A percentile compares a stretch with the other conserved stretches of the same genome.
These are phyloP conservation scores for Ricinus communis DNA, from an alignment of 345 rosid genomes.

Conservation along the genomic window DNA sequence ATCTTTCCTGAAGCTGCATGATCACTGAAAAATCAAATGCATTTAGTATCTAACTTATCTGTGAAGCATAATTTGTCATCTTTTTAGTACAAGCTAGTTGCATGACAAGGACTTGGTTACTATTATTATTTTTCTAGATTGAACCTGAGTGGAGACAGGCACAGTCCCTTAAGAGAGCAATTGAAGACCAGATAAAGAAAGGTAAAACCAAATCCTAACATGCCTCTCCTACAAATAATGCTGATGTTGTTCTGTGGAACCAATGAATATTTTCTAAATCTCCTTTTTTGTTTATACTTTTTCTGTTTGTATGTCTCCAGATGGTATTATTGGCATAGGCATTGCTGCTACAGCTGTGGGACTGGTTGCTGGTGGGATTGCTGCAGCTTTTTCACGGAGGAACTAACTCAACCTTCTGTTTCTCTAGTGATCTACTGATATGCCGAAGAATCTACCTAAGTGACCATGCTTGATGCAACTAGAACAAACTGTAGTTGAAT, in stretches of 20 bases:
- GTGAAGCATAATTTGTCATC: neutral
- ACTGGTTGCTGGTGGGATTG: slow-evolving; percentile 74
- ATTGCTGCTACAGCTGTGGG: slow-evolving; percentile 79
- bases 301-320: no score
- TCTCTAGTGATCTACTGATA: neutral
- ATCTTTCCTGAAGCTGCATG: neutral
- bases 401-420: slow-evolving; percentile 28
- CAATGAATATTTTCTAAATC: neutral
- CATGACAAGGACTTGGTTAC: neutral
- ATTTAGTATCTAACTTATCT: neutral
- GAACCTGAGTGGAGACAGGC: slow-evolving; percentile 90
- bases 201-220: slow-evolving; percentile 27
- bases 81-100: neutral
- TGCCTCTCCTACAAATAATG: neutral
- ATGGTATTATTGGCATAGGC: slow-evolving; percentile 85
- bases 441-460: neutral
- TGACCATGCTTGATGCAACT: neutral
- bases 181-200: slow-evolving; percentile 66
- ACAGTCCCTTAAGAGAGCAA: slow-evolving; percentile 55
- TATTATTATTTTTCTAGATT: slow-evolving; percentile 39
- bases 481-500: neutral
- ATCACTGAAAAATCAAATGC: neutral
- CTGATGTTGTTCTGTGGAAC: neutral
- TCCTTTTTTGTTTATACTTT: slow-evolving; percentile 7
- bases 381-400: slow-evolving; percentile 75